Evolutionary conservation across 768 basidiomycete species (phyloP).

Genomic region (Trametes cubensis): DNA sequence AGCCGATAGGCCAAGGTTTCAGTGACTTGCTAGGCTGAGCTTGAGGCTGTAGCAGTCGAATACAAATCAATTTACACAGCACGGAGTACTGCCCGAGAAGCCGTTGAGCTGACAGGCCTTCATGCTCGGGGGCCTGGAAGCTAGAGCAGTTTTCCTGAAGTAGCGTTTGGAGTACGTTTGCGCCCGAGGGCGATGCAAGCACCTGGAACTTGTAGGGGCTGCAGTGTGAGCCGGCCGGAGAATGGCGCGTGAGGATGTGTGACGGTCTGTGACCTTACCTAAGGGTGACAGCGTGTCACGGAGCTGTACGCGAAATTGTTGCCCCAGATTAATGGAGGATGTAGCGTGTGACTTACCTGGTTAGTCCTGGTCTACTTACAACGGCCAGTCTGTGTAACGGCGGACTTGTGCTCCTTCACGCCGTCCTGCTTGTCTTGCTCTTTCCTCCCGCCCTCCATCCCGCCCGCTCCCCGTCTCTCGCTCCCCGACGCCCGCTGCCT

Average conservation of each 20-base stretch:
- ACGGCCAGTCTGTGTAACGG: neutral
- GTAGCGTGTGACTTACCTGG: too few relatives aligned
- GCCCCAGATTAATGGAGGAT: conserved; percentile 4
- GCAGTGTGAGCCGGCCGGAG: neutral
- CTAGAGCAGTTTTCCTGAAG: neutral
- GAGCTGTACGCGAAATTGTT: conserved; percentile 19
- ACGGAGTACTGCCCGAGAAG: neutral
- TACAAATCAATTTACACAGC: neutral
- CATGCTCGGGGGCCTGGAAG: neutral
- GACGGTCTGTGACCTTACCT: conserved; percentile 3
- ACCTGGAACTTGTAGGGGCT: neutral
- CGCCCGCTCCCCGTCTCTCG: conserved; percentile 5
- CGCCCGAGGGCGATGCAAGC: neutral
- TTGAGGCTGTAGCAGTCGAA: conserved; percentile 2
- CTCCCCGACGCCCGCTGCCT: conserved; percentile 4
- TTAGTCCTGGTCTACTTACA: too few relatives aligned
- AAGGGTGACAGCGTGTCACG: conserved; percentile 1
- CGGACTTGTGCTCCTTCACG: conserved; percentile 15
- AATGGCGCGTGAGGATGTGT: neutral
- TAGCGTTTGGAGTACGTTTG: too few relatives aligned
- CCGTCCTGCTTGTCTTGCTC: conserved; percentile 13
- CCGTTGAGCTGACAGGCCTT: neutral
- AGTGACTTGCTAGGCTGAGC: neutral
- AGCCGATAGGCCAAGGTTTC: neutral
- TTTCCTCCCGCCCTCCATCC: neutral